phyloP scores from a whole-genome alignment of 257 asterid genomes.

The Anisodus acutangulus region DNA sequence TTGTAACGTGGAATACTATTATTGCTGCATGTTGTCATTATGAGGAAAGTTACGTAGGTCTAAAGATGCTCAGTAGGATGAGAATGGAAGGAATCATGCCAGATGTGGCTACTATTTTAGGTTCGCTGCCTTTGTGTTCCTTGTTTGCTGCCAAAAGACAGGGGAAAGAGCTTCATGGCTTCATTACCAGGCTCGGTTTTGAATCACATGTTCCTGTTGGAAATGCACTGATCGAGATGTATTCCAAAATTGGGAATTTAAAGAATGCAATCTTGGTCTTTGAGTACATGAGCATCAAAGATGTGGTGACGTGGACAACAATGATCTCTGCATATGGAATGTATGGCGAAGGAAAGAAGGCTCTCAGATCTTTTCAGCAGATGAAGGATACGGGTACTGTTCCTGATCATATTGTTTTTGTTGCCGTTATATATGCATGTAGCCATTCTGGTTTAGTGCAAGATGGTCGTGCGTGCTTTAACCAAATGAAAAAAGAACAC shows the following conservation, averaged over 20 bases:
- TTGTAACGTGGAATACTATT: slow-evolving; percentile 76
- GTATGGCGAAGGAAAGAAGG: too few relatives aligned
- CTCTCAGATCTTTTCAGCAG: too few relatives aligned
- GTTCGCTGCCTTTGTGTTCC: slow-evolving; percentile 69
- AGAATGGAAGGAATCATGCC: slow-evolving; percentile 34
- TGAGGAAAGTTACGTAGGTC: slow-evolving; percentile 59
- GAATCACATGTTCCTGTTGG: slow-evolving; percentile 56
- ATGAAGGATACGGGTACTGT: too few relatives aligned
- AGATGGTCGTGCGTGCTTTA: slow-evolving; percentile 33
- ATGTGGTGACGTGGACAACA: too few relatives aligned
- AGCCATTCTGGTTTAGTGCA: slow-evolving; percentile 86
- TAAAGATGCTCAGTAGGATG: slow-evolving; percentile 65
- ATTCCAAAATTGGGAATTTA: slow-evolving; percentile 59
- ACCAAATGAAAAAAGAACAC: too few relatives aligned
- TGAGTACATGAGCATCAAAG: too few relatives aligned
- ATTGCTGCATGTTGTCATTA: slow-evolving; percentile 66
- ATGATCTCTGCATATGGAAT: too few relatives aligned
- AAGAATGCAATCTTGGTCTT: too few relatives aligned
- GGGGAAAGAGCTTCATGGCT: slow-evolving; percentile 85
- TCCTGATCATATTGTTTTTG: slow-evolving; percentile 33
- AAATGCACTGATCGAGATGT: slow-evolving; percentile 86
- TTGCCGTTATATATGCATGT: slow-evolving; percentile 72
- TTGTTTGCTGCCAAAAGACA: slow-evolving; percentile 68
- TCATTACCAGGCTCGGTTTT: slow-evolving; percentile 60
- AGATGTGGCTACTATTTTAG: slow-evolving; percentile 65